Conservation (phyloP, 345 rosid genomes). For the Brassica incana region DNA sequence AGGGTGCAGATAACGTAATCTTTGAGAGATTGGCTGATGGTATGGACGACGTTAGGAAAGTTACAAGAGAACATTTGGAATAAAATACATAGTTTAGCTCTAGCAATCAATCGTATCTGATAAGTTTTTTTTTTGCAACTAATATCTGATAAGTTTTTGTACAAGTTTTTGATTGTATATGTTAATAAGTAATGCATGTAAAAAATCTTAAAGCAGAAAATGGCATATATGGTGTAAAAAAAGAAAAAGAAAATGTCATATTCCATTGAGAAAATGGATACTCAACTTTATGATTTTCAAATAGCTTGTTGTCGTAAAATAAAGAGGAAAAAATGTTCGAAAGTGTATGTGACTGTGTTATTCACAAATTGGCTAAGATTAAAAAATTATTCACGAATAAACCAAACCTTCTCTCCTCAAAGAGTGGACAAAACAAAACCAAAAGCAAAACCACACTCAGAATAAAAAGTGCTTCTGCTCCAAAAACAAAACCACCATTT, state of each 20-base stretch:
- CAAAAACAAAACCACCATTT: constrained; percentile 9
- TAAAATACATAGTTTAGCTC: no score
- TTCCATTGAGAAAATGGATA: neutral
- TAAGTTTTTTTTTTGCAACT: no score
- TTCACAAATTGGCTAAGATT: constrained; percentile 30
- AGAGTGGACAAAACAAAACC: constrained; percentile 42
- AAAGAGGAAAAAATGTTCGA: neutral
- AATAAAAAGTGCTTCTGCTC: constrained; percentile 33
- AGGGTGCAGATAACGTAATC: no score
- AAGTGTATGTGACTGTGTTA: constrained; percentile 40
- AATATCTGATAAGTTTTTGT: no score
- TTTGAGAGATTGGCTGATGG: no score
- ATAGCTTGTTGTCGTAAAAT: constrained; percentile 20
- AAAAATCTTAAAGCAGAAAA: no score
- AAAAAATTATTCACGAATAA: neutral
- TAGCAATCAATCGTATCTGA: no score
- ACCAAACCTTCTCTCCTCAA: constrained; percentile 7
- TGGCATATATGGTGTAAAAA: no score
- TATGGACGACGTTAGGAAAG: no score
- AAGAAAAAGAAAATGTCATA: neutral
- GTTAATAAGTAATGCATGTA: no score
- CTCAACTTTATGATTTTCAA: neutral
- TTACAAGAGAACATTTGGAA: no score
- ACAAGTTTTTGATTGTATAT: no score
- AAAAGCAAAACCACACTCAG: constrained; percentile 31